These are phyloP conservation scores for Claviceps maximensis DNA, from an alignment of 2,329 filamentous ascomycete species.

Conservation along the genomic window DNA sequence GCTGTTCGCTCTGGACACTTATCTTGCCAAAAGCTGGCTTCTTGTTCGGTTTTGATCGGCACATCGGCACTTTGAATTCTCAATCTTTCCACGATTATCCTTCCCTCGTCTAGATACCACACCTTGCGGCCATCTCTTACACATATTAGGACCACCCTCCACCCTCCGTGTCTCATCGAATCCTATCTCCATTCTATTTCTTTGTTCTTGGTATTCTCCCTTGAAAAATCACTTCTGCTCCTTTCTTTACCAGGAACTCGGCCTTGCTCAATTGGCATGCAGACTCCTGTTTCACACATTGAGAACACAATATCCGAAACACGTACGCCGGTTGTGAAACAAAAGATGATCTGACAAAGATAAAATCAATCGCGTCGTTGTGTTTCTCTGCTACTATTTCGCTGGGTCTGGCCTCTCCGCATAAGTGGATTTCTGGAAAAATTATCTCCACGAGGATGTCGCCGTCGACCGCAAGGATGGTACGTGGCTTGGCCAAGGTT, in stretches of 20 bases:
- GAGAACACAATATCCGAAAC: neutral
- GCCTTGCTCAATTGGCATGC: neutral
- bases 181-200: neutral
- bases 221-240: neutral
- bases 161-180: neutral
- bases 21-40: neutral
- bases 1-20: neutral
- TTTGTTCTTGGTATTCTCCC: neutral
- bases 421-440: neutral
- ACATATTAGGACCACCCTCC: neutral
- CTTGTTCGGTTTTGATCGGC: neutral
- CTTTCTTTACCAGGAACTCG: neutral
- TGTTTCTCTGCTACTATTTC: neutral
- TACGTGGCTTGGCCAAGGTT: conserved; percentile 62
- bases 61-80: neutral
- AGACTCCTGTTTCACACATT: neutral
- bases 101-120: neutral
- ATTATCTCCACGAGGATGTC: conserved; percentile 18
- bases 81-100: neutral
- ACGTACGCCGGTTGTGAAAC: neutral
- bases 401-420: neutral
- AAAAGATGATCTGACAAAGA: neutral
- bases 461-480: conserved; percentile 40
- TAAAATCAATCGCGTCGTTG: neutral
- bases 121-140: neutral